phyloP scores from a whole-genome alignment of 257 asterid genomes.

The Solanum ahanhuiri region DNA sequence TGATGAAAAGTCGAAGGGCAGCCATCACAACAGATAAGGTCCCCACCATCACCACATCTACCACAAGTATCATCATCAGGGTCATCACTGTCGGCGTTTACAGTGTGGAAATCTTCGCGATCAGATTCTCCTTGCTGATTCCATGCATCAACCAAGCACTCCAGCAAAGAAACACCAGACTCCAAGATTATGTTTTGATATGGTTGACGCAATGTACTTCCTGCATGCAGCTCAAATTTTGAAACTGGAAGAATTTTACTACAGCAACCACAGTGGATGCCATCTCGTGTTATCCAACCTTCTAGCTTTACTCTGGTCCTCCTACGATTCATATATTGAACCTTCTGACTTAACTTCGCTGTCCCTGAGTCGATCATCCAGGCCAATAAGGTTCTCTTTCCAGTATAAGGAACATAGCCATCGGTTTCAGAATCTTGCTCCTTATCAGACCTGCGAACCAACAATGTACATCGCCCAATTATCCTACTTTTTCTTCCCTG shows the following conservation, averaged over 20 bases:
- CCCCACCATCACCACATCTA: slow-evolving; percentile 96
- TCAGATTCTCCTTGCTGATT: slow-evolving; percentile 64
- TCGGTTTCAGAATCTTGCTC: slow-evolving; percentile 51
- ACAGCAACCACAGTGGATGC: slow-evolving; percentile 96
- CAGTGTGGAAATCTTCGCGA: slow-evolving; percentile 40
- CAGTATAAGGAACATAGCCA: slow-evolving; percentile 68
- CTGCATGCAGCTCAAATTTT: slow-evolving; percentile 97
- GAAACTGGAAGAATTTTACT: slow-evolving; percentile 88
- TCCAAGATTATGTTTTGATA: slow-evolving; percentile 77
- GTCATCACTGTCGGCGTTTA: slow-evolving; percentile 65
- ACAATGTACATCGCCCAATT: slow-evolving; percentile 80
- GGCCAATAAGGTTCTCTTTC: slow-evolving; percentile 80
- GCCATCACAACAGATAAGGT: slow-evolving; percentile 91
- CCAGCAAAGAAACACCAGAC: slow-evolving; percentile 74
- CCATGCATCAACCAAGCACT: slow-evolving; percentile 91
- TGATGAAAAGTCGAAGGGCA: slow-evolving; percentile 98
- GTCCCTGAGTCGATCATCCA: slow-evolving; percentile 83
- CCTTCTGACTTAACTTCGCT: slow-evolving; percentile 63
- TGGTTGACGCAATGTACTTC: slow-evolving; percentile 82
- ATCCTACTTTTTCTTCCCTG: slow-evolving; percentile 62
- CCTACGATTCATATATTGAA: slow-evolving; percentile 85
- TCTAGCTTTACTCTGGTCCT: slow-evolving; percentile 67
- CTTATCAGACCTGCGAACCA: slow-evolving; percentile 53
- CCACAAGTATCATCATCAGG: slow-evolving; percentile 96
- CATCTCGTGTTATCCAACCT: slow-evolving; percentile 97